Base-by-base conservation (phyloP, 1,284 basidiomycete genomes). In the Trametes versicolor region DNA sequence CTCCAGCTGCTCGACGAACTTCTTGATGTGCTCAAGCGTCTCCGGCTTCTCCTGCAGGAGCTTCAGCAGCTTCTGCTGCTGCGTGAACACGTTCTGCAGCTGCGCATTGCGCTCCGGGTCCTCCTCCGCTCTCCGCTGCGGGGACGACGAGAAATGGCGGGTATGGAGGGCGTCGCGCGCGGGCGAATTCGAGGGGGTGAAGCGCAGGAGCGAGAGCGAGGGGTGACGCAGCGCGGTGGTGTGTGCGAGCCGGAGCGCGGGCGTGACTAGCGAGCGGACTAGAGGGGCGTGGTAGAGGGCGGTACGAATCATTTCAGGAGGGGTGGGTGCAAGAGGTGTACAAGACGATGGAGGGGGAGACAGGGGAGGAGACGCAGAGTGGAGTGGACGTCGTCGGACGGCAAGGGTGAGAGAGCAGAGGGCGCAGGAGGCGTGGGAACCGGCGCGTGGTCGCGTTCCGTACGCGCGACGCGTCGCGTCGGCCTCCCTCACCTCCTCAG, bases 41-140 rank as follows among this genome's bases (percentile, higher is more conserved):
- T 85, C 83, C 9, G 87, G 86, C 48, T 80, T 84, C 50, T 82
- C 76, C 47, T 82, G 77, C 19, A 90, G 70, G 71, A 88, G 83
- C 60, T 81, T 77, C 70, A 83, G 84, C 54, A 85, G 68, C 0
- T 80, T 75, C 43, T 82, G 83, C 68, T 83, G 79, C 71, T 80
- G 79, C 63, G 84, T 79, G 19, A 78, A 77, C 36, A 79, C 72
- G 43, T 79, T 66, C 65, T 84, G 79, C 27, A 78, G 67, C 19
- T 77, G 70, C 43, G 66, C 61, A 47, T 79, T 74, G 29, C 78
- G 66, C 19, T 77, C 70, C 37, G 67, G 63, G 48, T 79, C 74
- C 64, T 84, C 83, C 8, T 77, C 72, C 36, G 74, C 72, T 36
- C 45, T 25, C 55, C 71, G 54, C 56, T 47, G 68, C 13, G 68